Conservation (phyloP, 108 stramenopile species). For the Skeletonema grethae region DNA sequence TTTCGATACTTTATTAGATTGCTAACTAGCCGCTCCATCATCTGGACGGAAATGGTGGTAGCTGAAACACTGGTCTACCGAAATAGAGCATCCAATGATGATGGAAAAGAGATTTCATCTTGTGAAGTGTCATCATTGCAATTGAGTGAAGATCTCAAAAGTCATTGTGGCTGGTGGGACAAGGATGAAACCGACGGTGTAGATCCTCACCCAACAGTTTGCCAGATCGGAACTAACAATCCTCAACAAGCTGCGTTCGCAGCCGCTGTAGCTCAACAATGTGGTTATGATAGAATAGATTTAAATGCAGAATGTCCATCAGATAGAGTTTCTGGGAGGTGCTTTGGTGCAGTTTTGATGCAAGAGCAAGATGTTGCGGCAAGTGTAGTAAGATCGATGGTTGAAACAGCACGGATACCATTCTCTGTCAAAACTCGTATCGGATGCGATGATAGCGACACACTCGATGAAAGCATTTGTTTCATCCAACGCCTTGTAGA, state of each 20-base stretch:
- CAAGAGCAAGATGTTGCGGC: slow-evolving; percentile 35
- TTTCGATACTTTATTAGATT: slow-evolving; percentile 72
- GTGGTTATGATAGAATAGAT: slow-evolving; percentile 74
- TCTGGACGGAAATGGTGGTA: slow-evolving; percentile 83
- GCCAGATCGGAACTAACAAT: slow-evolving; percentile 72
- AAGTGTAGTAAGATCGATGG: slow-evolving; percentile 31
- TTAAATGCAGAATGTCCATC: slow-evolving; percentile 81
- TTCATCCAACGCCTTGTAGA: slow-evolving; percentile 39
- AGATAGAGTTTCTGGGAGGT: slow-evolving; percentile 48
- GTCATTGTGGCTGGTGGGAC: slow-evolving; percentile 53
- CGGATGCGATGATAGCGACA: slow-evolving; percentile 64
- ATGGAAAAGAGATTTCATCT: neutral
- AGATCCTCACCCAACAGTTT: slow-evolving; percentile 61
- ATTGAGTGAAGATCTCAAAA: slow-evolving; percentile 17
- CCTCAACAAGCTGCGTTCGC: slow-evolving; percentile 50
- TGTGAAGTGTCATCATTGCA: slow-evolving; percentile 9
- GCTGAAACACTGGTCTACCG: slow-evolving; percentile 63
- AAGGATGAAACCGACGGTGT: slow-evolving; percentile 20
- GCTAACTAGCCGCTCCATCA: slow-evolving; percentile 53
- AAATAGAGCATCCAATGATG: slow-evolving; percentile 5
- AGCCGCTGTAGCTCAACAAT: slow-evolving; percentile 37
- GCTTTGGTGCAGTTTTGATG: slow-evolving; percentile 66
- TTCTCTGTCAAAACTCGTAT: slow-evolving; percentile 78
- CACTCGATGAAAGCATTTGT: slow-evolving; percentile 46
- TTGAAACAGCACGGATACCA: slow-evolving; percentile 12